A percentile compares a stretch with the other conserved stretches of the same genome.
phyloP scores from a whole-genome alignment of 176 grass and related monocot species.

The Avena eriantha region DNA sequence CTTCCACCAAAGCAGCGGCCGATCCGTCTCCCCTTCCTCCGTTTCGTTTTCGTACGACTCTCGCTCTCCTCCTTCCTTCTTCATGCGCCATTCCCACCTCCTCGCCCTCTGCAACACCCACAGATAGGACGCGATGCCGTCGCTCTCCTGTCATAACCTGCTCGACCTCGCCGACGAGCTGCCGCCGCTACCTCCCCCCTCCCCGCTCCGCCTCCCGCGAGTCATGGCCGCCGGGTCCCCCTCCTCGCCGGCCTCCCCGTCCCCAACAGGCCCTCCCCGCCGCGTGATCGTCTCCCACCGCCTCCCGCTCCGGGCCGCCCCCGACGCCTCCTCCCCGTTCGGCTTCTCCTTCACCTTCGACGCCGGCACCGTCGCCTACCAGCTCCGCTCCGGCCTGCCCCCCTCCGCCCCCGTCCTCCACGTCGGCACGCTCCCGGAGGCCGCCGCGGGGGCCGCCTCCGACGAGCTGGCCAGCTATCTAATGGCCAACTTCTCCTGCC shows the following conservation, averaged over 20 bases:
- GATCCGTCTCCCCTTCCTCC: neutral
- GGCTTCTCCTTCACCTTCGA: conserved; percentile 64
- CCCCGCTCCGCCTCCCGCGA: conserved; percentile 67
- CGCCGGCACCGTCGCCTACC: conserved; percentile 59
- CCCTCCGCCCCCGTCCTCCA: conserved; percentile 56
- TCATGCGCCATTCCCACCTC: conserved; percentile 50
- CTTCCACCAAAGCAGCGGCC: conserved; percentile 25
- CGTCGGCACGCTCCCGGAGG: conserved; percentile 65
- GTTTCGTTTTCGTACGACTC: neutral
- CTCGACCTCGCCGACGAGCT: conserved; percentile 69
- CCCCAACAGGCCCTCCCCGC: conserved; percentile 10
- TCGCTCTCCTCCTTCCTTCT: neutral
- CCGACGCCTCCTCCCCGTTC: conserved; percentile 54
- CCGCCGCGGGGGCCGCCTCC: conserved; percentile 24
- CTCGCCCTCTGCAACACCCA: conserved; percentile 39
- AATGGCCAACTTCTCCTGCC: conserved; percentile 61
- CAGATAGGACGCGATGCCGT: conserved; percentile 58
- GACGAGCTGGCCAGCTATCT: conserved; percentile 74
- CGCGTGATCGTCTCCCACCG: conserved; percentile 84
- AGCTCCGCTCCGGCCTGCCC: conserved; percentile 76
- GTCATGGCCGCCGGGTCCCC: conserved; percentile 59
- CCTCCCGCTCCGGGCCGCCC: conserved; percentile 59
- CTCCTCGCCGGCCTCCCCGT: conserved; percentile 35
- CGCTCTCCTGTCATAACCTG: conserved; percentile 82
- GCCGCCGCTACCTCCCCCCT: conserved; percentile 47